Conservation (phyloP, 1,139 yeast species). For the Kluyveromyces marxianus region DNA sequence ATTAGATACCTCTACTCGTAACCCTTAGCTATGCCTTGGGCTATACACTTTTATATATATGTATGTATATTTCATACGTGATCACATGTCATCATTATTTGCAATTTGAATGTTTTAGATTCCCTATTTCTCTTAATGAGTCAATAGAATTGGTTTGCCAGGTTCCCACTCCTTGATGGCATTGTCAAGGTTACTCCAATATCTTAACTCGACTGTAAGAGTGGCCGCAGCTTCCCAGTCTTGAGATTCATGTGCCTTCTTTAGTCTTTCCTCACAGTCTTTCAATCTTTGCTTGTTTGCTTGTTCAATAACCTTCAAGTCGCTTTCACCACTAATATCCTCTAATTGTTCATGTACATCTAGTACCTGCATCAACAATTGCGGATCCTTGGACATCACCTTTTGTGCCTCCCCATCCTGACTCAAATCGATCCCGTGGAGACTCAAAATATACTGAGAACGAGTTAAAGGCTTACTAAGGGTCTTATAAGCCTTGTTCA, state of each 20-base stretch:
- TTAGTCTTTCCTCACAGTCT: constrained; percentile 31
- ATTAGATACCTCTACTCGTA: too few species aligned
- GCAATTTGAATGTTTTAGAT: neutral
- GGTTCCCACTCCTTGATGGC: constrained; percentile 77
- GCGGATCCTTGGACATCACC: constrained; percentile 41
- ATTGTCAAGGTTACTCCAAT: constrained; percentile 72
- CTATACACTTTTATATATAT: too few species aligned
- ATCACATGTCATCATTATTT: too few species aligned
- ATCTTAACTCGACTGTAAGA: constrained; percentile 66
- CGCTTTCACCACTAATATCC: constrained; percentile 51
- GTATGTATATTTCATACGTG: too few species aligned
- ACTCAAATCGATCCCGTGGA: constrained; percentile 37
- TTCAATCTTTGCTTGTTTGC: constrained; percentile 53
- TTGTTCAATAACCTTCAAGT: constrained; percentile 42
- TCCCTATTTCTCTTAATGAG: constrained; percentile 37
- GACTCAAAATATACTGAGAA: constrained; percentile 47
- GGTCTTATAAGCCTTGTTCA: constrained; percentile 72
- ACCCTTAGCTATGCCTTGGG: too few species aligned
- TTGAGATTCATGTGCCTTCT: constrained; percentile 32
- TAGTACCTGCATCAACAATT: constrained; percentile 61
- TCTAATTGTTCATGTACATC: constrained; percentile 76
- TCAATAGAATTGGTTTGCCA: constrained; percentile 53
- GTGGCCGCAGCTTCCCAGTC: constrained; percentile 44
- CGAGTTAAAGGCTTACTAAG: constrained; percentile 64
- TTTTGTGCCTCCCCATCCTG: constrained; percentile 32